These are phyloP conservation scores for Quercus phellos DNA, from an alignment of 331 rosid genomes.

Conservation along the genomic window DNA sequence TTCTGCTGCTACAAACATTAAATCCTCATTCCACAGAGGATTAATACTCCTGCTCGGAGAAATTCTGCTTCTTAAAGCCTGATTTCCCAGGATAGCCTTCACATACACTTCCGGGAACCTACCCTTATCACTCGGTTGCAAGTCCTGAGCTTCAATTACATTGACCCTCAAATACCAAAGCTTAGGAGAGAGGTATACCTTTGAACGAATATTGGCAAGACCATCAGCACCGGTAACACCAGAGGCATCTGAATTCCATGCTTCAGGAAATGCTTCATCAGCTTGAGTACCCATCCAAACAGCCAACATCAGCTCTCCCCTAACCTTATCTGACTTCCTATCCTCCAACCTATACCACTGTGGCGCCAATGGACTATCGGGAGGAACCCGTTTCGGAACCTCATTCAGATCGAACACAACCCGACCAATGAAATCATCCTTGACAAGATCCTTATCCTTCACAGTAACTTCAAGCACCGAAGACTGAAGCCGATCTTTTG, in stretches of 20 bases:
- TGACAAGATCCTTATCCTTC: conserved; percentile 84
- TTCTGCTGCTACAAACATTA: conserved; percentile 94
- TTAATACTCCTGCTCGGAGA: conserved; percentile 72
- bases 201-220: conserved; percentile 80
- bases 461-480: conserved; percentile 77
- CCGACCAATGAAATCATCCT: conserved; percentile 86
- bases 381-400: conserved; percentile 90
- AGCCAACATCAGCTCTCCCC: conserved; percentile 92
- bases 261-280: conserved; percentile 96
- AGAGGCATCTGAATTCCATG: conserved; percentile 97
- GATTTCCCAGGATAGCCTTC: conserved; percentile 76
- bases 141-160: conserved; percentile 91
- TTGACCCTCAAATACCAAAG: conserved; percentile 98
- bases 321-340: conserved; percentile 58
- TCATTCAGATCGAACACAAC: conserved; percentile 77
- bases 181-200: conserved; percentile 95
- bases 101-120: conserved; percentile 85
- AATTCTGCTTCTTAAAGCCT: conserved; percentile 64
- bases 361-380: conserved; percentile 90
- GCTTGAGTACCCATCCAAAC: conserved; percentile 99
- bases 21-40: conserved; percentile 97
- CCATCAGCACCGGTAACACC: conserved; percentile 80
- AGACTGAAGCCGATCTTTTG: conserved; percentile 84
- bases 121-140: conserved; percentile 68
- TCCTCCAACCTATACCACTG: conserved; percentile 98